These are phyloP conservation scores for Naganishia antarctica DNA, from an alignment of 768 basidiomycete genomes.

Conservation along the genomic window DNA sequence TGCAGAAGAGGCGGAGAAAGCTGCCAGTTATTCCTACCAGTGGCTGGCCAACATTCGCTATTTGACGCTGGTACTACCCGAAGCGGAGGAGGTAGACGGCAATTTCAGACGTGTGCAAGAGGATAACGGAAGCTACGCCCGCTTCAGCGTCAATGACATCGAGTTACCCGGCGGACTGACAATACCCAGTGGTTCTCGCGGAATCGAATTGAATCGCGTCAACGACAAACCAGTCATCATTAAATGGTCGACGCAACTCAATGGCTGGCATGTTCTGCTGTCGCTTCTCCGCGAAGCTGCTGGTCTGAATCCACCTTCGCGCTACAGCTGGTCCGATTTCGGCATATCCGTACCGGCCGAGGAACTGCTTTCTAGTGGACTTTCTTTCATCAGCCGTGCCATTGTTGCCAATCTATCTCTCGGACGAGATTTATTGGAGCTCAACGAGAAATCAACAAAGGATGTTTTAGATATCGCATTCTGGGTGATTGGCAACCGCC, in stretches of 20 bases:
- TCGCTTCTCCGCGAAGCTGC: conserved; percentile 20
- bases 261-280: conserved; percentile 22
- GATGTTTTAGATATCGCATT: conserved; percentile 11
- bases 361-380: neutral
- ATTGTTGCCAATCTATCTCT: neutral
- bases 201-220: conserved; percentile 15
- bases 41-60: neutral
- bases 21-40: conserved; percentile 3
- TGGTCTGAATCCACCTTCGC: neutral
- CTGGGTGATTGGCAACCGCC: conserved; percentile 1
- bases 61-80: conserved; percentile 9
- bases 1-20: conserved; percentile 9
- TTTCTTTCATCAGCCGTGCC: conserved; percentile 5
- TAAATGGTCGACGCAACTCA: conserved; percentile 17
- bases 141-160: conserved; percentile 5
- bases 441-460: conserved; percentile 1
- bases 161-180: conserved; percentile 21
- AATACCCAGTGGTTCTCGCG: conserved; percentile 14
- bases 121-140: conserved; percentile 9
- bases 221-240: conserved; percentile 20
- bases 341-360: conserved; percentile 8
- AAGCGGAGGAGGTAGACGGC: conserved; percentile 9
- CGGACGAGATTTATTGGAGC: neutral
- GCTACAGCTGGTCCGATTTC: conserved; percentile 2
- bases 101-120: conserved; percentile 16